Evolutionary conservation across 768 basidiomycete genomes (phyloP), one percentile per base, ranked within the genome.

Genomic region (Lanmaoa rubissima): DNA sequence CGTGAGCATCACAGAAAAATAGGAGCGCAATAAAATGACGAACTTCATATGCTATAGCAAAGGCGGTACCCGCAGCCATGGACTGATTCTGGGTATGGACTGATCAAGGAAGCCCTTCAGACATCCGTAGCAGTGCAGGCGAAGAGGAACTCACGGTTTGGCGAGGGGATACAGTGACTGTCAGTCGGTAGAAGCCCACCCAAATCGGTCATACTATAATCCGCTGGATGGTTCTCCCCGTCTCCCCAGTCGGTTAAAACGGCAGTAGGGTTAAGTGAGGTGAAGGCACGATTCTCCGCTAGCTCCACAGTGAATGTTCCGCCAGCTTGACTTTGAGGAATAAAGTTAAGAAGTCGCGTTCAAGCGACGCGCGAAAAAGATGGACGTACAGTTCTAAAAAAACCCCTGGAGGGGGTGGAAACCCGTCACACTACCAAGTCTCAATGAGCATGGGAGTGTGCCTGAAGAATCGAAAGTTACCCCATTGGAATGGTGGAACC

Each of bases 61-160:
- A 13, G 3, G 51, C 31, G 17, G 55, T 57, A 17, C 64, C 64
- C 1, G 55, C 46, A 34, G 58, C 48, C 48, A 12, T 34, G n/a
- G 51, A 13, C 21, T 51, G 0, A 31, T 67, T 64, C 36, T 36
- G 5, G n/a, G 61, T 17, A 48, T 65, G 64, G 1, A 65, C 64
- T 65, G 13, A 4, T 36, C 17, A 13, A 43, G 24, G 3, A 19
- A 16, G n/a, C 3, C 6, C 3, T 24, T 64, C 36, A 57, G 42
- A 53, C 26, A 36, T 35, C 16, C 21, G 39, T 26, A 6, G 9
- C 16, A 38, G 45, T 16, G 5, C 12, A 19, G 3, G 3, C 34
- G 3, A 26, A 28, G 39, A 34, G 4, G 6, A 24, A 49, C 65
- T 57, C 42, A 65, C 64, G 34, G 35, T 65, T 65, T 21, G 64